A percentile compares a stretch with the other conserved stretches of the same genome.
Conservation (phyloP, 2,329 filamentous ascomycete genomes). For the Iodosphaeria phyllophila region DNA sequence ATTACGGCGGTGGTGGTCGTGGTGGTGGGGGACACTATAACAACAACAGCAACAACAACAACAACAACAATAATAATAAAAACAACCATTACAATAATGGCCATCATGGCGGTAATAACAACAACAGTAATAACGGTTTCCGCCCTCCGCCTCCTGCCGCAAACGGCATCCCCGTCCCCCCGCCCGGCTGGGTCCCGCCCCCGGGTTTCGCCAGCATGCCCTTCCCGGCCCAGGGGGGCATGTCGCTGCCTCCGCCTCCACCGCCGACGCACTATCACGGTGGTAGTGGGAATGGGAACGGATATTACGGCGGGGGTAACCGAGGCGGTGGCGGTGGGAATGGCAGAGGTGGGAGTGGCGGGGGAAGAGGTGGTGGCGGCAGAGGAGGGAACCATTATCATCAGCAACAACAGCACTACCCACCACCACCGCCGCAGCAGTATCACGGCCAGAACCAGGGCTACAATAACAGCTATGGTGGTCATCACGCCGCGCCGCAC, state of each 20-base stretch:
- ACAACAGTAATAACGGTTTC: no score
- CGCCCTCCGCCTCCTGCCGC: no score
- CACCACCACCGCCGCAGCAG: no score
- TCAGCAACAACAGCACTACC: no score
- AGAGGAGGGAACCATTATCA: no score
- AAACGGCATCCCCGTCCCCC: conserved; percentile 10
- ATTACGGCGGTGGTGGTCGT: conserved; percentile 14
- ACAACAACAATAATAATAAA: conserved; percentile 23
- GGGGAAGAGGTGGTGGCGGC: no score
- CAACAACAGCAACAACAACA: conserved; percentile 5
- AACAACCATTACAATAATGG: conserved; percentile 16
- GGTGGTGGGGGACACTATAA: conserved; percentile 8
- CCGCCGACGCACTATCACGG: conserved; percentile 6
- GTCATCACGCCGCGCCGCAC: no score
- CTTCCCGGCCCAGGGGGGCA: conserved; percentile 16
- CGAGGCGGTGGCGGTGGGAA: conserved; percentile 2
- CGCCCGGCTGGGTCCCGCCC: conserved; percentile 17
- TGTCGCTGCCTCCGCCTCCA: conserved; percentile 18
- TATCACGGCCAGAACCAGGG: no score
- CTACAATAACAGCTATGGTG: no score
- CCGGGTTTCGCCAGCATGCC: conserved; percentile 19
- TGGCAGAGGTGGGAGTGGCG: no score
- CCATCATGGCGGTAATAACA: no score
- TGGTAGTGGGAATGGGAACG: conserved; percentile 1
- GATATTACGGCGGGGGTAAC: conserved; percentile 8